Evolutionary conservation across 1,139 yeast species (phyloP), one percentile per base, ranked within the genome.

Genomic region (Petasospora fabianii): DNA sequence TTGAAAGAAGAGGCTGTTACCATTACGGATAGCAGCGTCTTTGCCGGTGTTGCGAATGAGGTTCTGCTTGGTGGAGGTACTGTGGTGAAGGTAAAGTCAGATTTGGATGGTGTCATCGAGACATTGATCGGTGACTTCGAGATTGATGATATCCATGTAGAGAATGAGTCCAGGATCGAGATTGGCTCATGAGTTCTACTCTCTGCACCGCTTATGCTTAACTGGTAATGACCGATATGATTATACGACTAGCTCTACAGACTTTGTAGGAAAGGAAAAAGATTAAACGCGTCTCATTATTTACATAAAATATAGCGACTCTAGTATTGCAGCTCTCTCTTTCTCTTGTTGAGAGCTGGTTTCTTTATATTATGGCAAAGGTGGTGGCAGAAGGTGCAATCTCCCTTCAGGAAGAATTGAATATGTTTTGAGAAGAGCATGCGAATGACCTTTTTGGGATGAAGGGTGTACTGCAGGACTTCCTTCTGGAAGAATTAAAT

Each of bases 91-190:
- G 57, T 66, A 24, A 53, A 55, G 20, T 62, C 65, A 7, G 39
- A 49, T 17, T 42, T 66, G 20, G 72, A 68, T 46, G 39, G 60
- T 9, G 41, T 59, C 30, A 43, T 62, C 0, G 40, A 48, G 5
- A 54, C 64, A 6, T 39, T 56, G 11, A 39, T 66, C 18, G 72
- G 71, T 3, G 61, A 60, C 11, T 47, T 67, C 28, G 62, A 54
- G 29, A 24, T 59, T 24, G 55, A 56, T 35, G 48, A 34, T 3
- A 38, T 61, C 8, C 41, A 48, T 18, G 60, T 52, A 1, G 42
- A 45, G 12, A 57, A 59, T 12, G 46, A 50, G 4, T 47, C 62
- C 6, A 52, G 40, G 21, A 43, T 54, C 6, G 22, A 13, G 2
- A 24, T 34, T n/a, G 42, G 38, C 5, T 38, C 42, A n/a, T n/a